phyloP scores from a whole-genome alignment of 345 rosid species.

The Triadica sebifera region DNA sequence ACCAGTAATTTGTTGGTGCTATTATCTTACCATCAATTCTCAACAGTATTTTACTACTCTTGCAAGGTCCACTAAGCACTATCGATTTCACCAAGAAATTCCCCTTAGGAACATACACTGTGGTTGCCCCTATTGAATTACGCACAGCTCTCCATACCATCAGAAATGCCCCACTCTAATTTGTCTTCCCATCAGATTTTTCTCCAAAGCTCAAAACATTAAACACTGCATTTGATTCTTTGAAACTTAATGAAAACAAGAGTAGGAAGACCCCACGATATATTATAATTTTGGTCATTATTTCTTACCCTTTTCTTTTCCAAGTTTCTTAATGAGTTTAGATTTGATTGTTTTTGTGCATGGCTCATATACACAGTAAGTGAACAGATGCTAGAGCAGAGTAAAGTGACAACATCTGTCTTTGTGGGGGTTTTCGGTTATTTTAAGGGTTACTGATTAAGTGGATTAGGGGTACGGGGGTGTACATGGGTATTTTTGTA shows the following conservation, averaged over 20 bases:
- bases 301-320: background rate
- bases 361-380: too few species aligned
- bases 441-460: too few species aligned
- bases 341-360: too few species aligned
- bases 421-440: too few species aligned
- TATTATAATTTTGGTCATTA: background rate
- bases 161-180: constrained; percentile 48
- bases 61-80: constrained; percentile 32
- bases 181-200: constrained; percentile 50
- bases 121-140: constrained; percentile 30
- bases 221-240: constrained; percentile 30
- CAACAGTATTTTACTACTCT: constrained; percentile 15
- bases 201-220: constrained; percentile 60
- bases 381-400: too few species aligned
- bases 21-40: constrained; percentile 27
- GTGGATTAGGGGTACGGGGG: too few species aligned
- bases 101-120: constrained; percentile 45
- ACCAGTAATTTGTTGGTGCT: constrained; percentile 30
- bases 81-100: constrained; percentile 20
- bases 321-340: background rate
- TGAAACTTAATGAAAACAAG: constrained; percentile 13
- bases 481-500: too few species aligned
- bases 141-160: constrained; percentile 57
- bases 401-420: too few species aligned
- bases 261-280: background rate